Evolutionary conservation across 768 basidiomycete genomes (phyloP), one percentile per base, ranked within the genome.

Genomic region (Hemileccinum rubropunctum): DNA sequence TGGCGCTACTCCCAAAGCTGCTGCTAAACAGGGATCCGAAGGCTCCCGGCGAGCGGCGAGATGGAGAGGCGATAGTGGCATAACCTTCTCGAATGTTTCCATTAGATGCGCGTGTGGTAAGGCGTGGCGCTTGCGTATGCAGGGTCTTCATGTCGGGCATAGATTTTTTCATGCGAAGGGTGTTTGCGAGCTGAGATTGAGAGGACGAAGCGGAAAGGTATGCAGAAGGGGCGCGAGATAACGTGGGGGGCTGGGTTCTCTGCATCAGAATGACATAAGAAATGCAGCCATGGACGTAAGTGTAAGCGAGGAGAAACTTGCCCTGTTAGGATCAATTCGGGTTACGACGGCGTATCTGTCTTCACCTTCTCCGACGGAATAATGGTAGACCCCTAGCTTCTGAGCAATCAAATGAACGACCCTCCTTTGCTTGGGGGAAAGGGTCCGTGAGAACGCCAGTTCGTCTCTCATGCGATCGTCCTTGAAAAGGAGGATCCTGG

Each of bases 391-490:
- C 49, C 93, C 94, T 23, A 99, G 78, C 71, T 93, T 98, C 73
- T 97, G 92, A 17, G 97, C 95, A 50, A 98, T 88, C 50, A 98
- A 78, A 67, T 99, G 95, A 27, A 99, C 95, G 13, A 93, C 86
- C 56, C 95, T 76, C 53, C 95, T 75, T 67, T 98, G 94, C 66
- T 88, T 88, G 18, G 92, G 81, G 28, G 80, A 75, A 17, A 98
- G 79, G 13, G 86, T 83, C 48, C 91, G 75, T n/a, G 95, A 94
- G 70, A 98, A 98, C 5, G 95, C 94, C 47, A 98, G 83, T 68
- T 98, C 95, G 61, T 98, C 95, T 32, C 95, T 81, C 91, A 98
- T 94, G 59, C 80, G 83, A 67, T 98, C 95, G 60, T 97, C 94
- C 75, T 95, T 98, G 84, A 99, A 99, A 34, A 98, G 77, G 34